Base-by-base conservation (phyloP, 2,329 filamentous ascomycete species). In the Dryadomyces quercivorus region DNA sequence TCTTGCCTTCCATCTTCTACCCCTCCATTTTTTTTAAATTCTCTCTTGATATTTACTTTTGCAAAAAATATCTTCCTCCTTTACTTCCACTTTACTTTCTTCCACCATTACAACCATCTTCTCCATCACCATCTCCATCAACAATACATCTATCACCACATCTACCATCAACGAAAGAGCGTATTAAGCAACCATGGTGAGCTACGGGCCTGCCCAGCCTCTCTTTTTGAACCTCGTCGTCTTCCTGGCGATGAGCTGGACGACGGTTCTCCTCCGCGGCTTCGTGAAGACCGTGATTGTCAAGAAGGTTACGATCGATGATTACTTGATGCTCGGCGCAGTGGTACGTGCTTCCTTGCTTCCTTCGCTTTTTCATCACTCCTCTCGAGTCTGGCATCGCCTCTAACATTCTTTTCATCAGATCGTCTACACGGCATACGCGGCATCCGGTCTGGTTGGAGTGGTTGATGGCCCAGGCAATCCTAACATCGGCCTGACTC, bases 251-350 rank as follows among this genome's bases (percentile, higher is more conserved):
- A 12, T 59, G 15, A 54, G 40, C 1, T 71, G 67, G 55, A 22
- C 70, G 18, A 64, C 69, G 12, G 64, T 72, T 53, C 57, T 68
- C 42, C 59, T 75, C 42, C 70, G 75, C 16, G 68, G 68, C 9
- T 75, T 73, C 60, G 73, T 75, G 48, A 72, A 74, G 55, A 51
- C 67, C 1, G 63, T 68, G 31, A 61, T 77, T 21, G 64, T 74
- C 43, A 72, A 70, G 51, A 70, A 67, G 34, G 62, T 74, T 38
- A 66, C 69, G 0, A 40, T 67, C 3, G 76, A 78, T 50, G 76
- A 79, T 65, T 72, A 67, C 58, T 62, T 76, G 48, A 75, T 76
- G 60, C 64, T 76, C 21, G 50, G 65, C 31, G 71, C 73, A 3
- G 63, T 75, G 64, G 75, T 78, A 6, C 8, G 47, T 48, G 46